Conservation (phyloP, 108 stramenopile species). For the Stephanodiscus minutulus region DNA sequence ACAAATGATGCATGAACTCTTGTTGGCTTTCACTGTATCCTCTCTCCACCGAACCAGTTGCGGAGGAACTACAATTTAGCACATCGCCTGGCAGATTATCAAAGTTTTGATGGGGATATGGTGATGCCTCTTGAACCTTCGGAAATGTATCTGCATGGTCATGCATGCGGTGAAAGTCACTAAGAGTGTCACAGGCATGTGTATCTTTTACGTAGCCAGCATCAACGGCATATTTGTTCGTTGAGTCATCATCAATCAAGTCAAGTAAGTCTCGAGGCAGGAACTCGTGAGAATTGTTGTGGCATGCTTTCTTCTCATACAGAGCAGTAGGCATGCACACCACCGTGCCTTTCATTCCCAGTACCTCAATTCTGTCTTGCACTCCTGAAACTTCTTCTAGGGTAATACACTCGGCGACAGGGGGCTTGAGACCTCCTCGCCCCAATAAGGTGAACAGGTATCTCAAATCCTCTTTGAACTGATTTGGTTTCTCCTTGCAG, state of each 20-base stretch:
- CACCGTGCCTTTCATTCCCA: slow-evolving; percentile 31
- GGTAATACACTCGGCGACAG: slow-evolving; percentile 28
- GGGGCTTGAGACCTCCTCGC: slow-evolving; percentile 31
- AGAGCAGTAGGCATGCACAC: slow-evolving; percentile 45
- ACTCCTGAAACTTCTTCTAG: slow-evolving; percentile 36
- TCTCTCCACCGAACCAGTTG: background rate
- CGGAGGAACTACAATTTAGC: background rate
- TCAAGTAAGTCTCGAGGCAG: slow-evolving; percentile 1
- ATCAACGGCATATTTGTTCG: slow-evolving; percentile 20
- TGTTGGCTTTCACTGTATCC: background rate
- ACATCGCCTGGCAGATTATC: background rate
- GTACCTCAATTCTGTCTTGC: slow-evolving; percentile 41
- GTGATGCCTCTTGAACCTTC: background rate
- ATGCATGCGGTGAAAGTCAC: slow-evolving; percentile 35
- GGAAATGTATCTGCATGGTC: background rate
- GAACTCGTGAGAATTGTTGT: background rate
- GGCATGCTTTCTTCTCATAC: slow-evolving; percentile 21
- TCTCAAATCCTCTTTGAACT: slow-evolving; percentile 46
- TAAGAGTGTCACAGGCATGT: slow-evolving; percentile 28
- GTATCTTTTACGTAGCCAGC: slow-evolving; percentile 27
- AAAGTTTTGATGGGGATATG: background rate
- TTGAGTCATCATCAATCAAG: background rate
- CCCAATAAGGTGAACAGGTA: slow-evolving; percentile 39
- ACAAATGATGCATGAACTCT: background rate
- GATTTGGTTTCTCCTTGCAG: slow-evolving; percentile 29